Evolutionary conservation across 805 yeast genomes (phyloP).

Genomic region (Metschnikowia proteae): DNA sequence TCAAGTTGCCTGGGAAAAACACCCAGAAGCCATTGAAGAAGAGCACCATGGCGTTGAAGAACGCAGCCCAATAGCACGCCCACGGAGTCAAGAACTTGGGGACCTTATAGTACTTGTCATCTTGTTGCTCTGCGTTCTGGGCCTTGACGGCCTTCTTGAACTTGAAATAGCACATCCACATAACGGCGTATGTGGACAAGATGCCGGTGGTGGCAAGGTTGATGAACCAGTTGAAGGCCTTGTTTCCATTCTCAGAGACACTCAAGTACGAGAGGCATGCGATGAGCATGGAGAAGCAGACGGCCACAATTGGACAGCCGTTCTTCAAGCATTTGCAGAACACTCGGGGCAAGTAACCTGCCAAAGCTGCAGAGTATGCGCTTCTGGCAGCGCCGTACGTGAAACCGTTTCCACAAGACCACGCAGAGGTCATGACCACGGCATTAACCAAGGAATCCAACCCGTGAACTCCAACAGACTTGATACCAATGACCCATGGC

Average conservation of each 20-base stretch:
- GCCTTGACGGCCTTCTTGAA: constrained; percentile 27
- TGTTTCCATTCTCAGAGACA: constrained; percentile 52
- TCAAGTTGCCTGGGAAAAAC: constrained; percentile 35
- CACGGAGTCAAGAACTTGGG: constrained; percentile 14
- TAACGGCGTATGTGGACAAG: constrained; percentile 60
- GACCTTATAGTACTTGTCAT: constrained; percentile 15
- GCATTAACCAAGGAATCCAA: constrained; percentile 35
- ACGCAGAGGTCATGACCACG: constrained; percentile 31
- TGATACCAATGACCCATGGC: constrained; percentile 39
- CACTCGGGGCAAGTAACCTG: constrained; percentile 76
- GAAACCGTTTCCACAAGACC: constrained; percentile 38
- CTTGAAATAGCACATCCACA: constrained; percentile 52
- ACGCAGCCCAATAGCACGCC: constrained; percentile 17
- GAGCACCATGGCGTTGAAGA: constrained; percentile 24
- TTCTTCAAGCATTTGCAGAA: constrained; percentile 57
- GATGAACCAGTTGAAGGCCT: constrained; percentile 69
- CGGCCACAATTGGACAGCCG: constrained; percentile 69
- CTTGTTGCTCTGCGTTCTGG: constrained; percentile 35
- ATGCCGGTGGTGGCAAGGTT: constrained; percentile 60
- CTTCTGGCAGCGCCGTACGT: constrained; percentile 35
- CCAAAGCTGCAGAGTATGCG: constrained; percentile 63
- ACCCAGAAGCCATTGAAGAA: constrained; percentile 42
- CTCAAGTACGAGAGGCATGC: constrained; percentile 30
- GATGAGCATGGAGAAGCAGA: constrained; percentile 41
- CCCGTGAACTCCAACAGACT: constrained; percentile 32